phyloP scores from a whole-genome alignment of 2,329 filamentous ascomycete species.

The Colletotrichum orchidophilum region DNA sequence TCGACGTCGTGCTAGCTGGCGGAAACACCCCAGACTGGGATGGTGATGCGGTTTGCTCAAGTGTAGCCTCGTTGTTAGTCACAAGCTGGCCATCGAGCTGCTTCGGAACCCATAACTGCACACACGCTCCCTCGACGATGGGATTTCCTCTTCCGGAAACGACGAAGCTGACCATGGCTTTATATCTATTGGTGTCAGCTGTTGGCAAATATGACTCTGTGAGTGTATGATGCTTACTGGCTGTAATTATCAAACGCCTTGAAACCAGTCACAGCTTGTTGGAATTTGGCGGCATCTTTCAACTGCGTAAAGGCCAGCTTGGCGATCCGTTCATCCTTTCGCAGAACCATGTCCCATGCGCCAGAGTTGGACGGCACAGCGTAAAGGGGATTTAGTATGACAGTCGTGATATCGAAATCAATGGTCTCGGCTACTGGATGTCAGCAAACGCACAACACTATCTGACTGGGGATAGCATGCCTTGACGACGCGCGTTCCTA shows the following conservation, averaged over 20 bases:
- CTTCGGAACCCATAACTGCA: constrained; percentile 46
- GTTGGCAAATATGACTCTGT: neutral
- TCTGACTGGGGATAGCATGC: neutral
- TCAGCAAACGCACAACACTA: neutral
- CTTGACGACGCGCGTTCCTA: constrained; percentile 26
- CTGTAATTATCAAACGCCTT: constrained; percentile 41
- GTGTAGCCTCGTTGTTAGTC: constrained; percentile 29
- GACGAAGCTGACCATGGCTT: constrained; percentile 42
- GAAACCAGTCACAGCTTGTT: constrained; percentile 46
- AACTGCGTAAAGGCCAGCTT: constrained; percentile 40
- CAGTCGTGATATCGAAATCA: constrained; percentile 43
- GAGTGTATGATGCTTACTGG: constrained; percentile 35
- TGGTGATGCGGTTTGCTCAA: neutral
- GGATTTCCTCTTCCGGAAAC: constrained; percentile 35
- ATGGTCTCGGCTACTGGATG: constrained; percentile 34
- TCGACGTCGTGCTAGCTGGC: neutral
- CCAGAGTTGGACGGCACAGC: constrained; percentile 35
- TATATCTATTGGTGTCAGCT: constrained; percentile 11
- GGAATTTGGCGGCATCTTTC: constrained; percentile 43
- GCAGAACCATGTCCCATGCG: constrained; percentile 41
- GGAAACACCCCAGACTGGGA: neutral
- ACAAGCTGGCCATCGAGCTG: constrained; percentile 40
- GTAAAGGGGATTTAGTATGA: constrained; percentile 41
- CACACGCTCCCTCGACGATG: constrained; percentile 40
- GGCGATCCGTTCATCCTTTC: constrained; percentile 43